These are phyloP conservation scores for Blastocladiella emersonii DNA, from an alignment of 371 early-diverging fungal genomes.

Conservation along the genomic window DNA sequence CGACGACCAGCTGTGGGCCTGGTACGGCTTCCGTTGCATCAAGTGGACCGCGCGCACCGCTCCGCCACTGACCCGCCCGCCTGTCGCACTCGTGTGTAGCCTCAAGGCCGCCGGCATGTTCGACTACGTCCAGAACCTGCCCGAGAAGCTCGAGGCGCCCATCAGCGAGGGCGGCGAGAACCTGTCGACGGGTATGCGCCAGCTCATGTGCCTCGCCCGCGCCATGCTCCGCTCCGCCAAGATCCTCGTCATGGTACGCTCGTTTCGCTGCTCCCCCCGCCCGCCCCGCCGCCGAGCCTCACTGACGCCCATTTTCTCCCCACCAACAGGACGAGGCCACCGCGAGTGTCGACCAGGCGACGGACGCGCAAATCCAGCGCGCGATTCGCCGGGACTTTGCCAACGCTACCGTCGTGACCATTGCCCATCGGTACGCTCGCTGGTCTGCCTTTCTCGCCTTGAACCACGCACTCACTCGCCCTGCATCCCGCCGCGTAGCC, in stretches of 20 bases:
- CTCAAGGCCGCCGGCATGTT: conserved; percentile 11
- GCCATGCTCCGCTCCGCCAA: neutral
- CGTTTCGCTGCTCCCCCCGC: conserved; percentile 56
- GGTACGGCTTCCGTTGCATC: conserved; percentile 8
- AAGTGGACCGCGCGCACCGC: no score
- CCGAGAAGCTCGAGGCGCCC: neutral
- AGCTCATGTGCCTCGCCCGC: no score
- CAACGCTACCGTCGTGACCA: conserved; percentile 76
- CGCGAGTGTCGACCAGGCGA: conserved; percentile 32
- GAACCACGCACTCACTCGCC: no score
- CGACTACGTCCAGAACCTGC: conserved; percentile 1
- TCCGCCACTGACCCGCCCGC: no score
- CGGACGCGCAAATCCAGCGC: conserved; percentile 49
- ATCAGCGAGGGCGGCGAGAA: neutral
- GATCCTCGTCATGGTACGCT: no score
- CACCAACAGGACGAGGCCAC: conserved; percentile 94
- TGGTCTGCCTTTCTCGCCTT: no score
- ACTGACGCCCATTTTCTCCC: conserved; percentile 60
- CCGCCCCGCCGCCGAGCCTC: conserved; percentile 59
- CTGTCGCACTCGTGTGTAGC: no score
- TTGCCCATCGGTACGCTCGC: conserved; percentile 57
- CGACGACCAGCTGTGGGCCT: conserved; percentile 72
- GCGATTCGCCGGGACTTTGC: conserved; percentile 78
- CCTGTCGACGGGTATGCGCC: neutral
- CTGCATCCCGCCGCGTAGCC: conserved; percentile 19